Evolutionary conservation across 148 eudicot species (phyloP).

Genomic region (Rhododendron griersonianum): DNA sequence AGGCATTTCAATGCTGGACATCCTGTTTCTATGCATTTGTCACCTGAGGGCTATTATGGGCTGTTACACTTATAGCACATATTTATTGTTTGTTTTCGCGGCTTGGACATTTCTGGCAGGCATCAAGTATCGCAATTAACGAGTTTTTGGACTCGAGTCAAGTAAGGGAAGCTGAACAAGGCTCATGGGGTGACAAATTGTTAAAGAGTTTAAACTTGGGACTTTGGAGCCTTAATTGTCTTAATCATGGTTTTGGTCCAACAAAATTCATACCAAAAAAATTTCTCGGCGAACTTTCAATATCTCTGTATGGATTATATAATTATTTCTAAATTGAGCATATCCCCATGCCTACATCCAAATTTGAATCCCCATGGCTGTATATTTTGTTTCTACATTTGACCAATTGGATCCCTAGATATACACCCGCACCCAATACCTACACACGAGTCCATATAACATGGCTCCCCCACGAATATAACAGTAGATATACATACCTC

Average conservation of each 20-base stretch:
- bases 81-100: neutral
- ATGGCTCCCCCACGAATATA: neutral
- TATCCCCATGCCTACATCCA: neutral
- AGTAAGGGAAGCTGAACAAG: neutral
- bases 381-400: neutral
- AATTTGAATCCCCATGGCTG: neutral
- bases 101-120: neutral
- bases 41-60: neutral
- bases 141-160: neutral
- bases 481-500: neutral
- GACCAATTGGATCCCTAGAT: neutral
- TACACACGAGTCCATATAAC: neutral
- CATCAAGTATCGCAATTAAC: neutral
- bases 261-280: neutral
- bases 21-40: neutral
- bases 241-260: neutral
- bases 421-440: neutral
- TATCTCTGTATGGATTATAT: neutral
- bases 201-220: neutral
- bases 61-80: neutral
- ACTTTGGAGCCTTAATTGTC: neutral
- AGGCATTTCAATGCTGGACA: neutral
- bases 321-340: neutral
- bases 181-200: neutral
- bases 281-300: neutral